Percentiles rank a stretch among this genome's conserved stretches.
These are phyloP conservation scores for Bretschneidera sinensis DNA, from an alignment of 345 rosid species.

Conservation along the genomic window DNA sequence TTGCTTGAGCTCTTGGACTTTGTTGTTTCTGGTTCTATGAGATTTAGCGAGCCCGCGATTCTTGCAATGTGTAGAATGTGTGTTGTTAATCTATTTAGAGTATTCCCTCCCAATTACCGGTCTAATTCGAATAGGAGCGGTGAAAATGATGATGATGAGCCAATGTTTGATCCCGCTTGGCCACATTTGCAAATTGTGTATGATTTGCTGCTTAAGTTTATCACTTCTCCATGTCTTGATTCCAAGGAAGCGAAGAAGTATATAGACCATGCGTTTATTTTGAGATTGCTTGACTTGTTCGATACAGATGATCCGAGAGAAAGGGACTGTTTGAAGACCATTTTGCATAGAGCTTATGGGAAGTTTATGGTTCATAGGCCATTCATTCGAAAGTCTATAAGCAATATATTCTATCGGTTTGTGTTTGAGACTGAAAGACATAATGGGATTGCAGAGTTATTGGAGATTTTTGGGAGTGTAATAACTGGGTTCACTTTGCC, in stretches of 20 bases:
- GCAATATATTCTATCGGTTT: constrained; percentile 69
- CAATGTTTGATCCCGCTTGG: constrained; percentile 80
- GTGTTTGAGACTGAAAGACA: constrained; percentile 79
- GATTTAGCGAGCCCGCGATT: constrained; percentile 70
- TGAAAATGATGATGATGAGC: constrained; percentile 74
- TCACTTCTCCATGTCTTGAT: constrained; percentile 66
- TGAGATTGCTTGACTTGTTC: constrained; percentile 74
- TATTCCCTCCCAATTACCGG: constrained; percentile 65
- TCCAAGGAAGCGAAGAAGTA: constrained; percentile 75
- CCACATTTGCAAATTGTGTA: constrained; percentile 84
- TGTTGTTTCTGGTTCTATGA: constrained; percentile 55
- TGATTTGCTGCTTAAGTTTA: constrained; percentile 70
- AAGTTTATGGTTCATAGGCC: constrained; percentile 94
- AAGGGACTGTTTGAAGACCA: constrained; percentile 74
- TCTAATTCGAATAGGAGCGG: constrained; percentile 28
- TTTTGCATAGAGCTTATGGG: constrained; percentile 68
- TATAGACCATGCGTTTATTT: constrained; percentile 68
- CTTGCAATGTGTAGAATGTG: constrained; percentile 85
- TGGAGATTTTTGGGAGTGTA: constrained; percentile 85
- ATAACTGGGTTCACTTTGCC: constrained; percentile 85
- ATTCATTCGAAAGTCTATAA: constrained; percentile 66
- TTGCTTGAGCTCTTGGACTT: constrained; percentile 75
- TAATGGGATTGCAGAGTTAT: constrained; percentile 71
- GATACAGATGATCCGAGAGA: constrained; percentile 88
- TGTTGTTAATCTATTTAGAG: constrained; percentile 73